Evolutionary conservation across 1,139 yeast species (phyloP), one percentile per base, ranked within the genome.

Genomic region (Geotrichum klebahnii): DNA sequence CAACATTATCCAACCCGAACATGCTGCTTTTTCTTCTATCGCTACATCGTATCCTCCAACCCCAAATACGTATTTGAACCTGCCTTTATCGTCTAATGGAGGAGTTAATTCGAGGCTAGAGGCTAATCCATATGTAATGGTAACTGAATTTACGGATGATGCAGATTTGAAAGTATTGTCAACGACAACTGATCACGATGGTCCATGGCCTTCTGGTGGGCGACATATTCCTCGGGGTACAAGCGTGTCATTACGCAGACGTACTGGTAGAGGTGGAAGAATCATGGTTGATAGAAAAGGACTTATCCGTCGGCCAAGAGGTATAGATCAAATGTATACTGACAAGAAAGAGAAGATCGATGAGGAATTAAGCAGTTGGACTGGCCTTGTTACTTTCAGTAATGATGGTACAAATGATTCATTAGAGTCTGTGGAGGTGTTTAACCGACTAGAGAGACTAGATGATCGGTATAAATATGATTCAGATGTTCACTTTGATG

Each of bases 391-490:
- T 5, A 50, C 52, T 10, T 50, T 50, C 26, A 29, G 16, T 50
- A 20, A 38, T 37, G 12, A 19, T 9, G n/a, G n/a, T n/a, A n/a
- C n/a, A n/a, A n/a, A n/a, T n/a, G n/a, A n/a, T n/a, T n/a, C n/a
- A n/a, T n/a, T n/a, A n/a, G n/a, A n/a, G n/a, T n/a, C n/a, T n/a
- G n/a, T n/a, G n/a, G n/a, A n/a, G n/a, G n/a, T n/a, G n/a, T n/a
- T n/a, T n/a, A n/a, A n/a, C n/a, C n/a, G n/a, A n/a, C 64, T 70
- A 19, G 70, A 72, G 50, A 74, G 96, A 57, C 67, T 82, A 48
- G 78, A 77, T 49, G 87, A 90, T 35, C 78, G 83, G 55, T 88
- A 88, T 85, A 77, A 74, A 66, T 87, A 81, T 65, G 96, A 89
- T 63, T 71, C 77, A 40, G 95, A 88, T 57, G 63, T 74, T 39